Percentiles rank a stretch among this genome's conserved stretches.
Conservation (phyloP, 805 yeast species). For the Naumovozyma castellii region DNA sequence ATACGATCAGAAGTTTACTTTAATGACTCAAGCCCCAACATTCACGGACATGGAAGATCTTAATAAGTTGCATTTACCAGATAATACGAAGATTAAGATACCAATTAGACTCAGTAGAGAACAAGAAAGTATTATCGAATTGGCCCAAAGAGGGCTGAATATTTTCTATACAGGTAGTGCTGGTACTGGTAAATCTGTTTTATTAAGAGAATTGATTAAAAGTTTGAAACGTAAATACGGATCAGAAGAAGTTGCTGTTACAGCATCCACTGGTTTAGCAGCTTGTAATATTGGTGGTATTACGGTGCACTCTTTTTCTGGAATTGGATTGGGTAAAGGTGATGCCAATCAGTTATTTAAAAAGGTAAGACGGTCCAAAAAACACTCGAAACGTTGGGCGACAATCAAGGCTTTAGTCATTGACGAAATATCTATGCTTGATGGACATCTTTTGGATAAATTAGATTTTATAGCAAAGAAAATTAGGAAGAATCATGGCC, state of each 20-base stretch:
- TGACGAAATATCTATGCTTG: conserved; percentile 78
- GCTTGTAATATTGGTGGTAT: conserved; percentile 76
- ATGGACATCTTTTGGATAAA: conserved; percentile 56
- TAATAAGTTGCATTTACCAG: conserved; percentile 11
- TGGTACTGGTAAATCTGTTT: conserved; percentile 93
- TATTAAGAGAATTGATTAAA: conserved; percentile 57
- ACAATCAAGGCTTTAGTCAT: conserved; percentile 50
- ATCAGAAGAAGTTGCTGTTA: conserved; percentile 51
- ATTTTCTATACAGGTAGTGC: conserved; percentile 95
- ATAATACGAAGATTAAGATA: conserved; percentile 19
- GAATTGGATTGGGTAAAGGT: conserved; percentile 65
- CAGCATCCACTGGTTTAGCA: conserved; percentile 80
- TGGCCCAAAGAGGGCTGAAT: conserved; percentile 56
- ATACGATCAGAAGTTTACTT: conserved; percentile 22
- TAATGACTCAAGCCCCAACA: conserved; percentile 27
- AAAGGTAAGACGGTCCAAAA: conserved; percentile 45
- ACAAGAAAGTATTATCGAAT: conserved; percentile 54
- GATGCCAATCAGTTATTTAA: conserved; percentile 37
- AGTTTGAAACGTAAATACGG: conserved; percentile 39
- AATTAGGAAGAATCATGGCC: conserved; percentile 37
- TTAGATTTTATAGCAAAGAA: conserved; percentile 50
- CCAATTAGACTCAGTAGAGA: conserved; percentile 42
- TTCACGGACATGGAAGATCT: conserved; percentile 8
- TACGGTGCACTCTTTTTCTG: conserved; percentile 68
- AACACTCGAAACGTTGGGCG: conserved; percentile 46